phyloP scores from a whole-genome alignment of 2,329 filamentous ascomycete genomes.

The Decorospora gaudefroyi region DNA sequence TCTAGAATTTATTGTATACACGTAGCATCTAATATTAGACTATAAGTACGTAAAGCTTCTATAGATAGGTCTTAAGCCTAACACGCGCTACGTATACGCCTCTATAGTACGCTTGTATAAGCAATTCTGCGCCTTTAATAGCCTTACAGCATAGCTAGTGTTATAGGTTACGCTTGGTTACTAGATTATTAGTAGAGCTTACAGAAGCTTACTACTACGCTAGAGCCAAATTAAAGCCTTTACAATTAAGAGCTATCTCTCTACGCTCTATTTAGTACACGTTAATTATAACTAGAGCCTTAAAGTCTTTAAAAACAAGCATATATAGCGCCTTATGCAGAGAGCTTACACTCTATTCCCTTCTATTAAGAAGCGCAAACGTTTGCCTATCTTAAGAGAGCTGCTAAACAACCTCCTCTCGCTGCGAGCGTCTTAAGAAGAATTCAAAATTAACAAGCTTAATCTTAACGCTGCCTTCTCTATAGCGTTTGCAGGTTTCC shows the following conservation, averaged over 20 bases:
- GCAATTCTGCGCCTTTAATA: not conserved
- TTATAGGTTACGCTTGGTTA: not conserved
- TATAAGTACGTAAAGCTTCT: not conserved
- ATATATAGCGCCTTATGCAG: not conserved
- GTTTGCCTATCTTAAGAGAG: not conserved
- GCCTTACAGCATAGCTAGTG: not conserved
- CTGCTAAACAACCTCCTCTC: not conserved
- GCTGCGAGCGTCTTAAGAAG: not conserved
- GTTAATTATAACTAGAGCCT: not conserved
- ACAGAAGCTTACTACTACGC: no score
- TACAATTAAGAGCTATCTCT: not conserved
- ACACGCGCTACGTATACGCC: not conserved
- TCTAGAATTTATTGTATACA: not conserved
- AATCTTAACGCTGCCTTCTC: not conserved
- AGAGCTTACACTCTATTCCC: not conserved
- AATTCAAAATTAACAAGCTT: not conserved
- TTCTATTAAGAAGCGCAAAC: not conserved
- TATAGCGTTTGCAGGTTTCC: not conserved
- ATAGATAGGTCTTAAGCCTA: not conserved
- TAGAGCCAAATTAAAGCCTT: not conserved
- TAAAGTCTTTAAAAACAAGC: not conserved
- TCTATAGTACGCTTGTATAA: not conserved
- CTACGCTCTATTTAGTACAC: not conserved
- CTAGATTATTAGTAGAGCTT: no score
- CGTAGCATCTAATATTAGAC: not conserved